These are phyloP conservation scores for Prosopis cineraria DNA, from an alignment of 306 rosid species.

Conservation along the genomic window DNA sequence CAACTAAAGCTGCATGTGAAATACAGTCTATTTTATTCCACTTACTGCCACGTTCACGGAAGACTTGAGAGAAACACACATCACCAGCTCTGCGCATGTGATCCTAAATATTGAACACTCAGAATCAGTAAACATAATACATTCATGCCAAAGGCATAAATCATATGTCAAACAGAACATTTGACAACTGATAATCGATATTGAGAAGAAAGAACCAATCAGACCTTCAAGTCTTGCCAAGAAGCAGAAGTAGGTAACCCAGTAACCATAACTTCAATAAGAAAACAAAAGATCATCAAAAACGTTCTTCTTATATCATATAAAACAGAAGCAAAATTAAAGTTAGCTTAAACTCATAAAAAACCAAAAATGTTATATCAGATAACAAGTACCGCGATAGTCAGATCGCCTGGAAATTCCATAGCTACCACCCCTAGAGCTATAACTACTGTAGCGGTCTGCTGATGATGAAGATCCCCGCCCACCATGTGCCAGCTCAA, in stretches of 20 bases:
- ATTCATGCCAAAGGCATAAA: background rate
- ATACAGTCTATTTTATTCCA: constrained; percentile 18
- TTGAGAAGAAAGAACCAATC: constrained; percentile 1
- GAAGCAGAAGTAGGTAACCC: constrained; percentile 74
- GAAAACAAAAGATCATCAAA: background rate
- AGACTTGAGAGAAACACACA: constrained; percentile 90
- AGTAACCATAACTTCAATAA: constrained; percentile 56
- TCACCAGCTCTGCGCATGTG: constrained; percentile 89
- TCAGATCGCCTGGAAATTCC: constrained; percentile 59
- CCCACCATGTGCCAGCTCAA: constrained; percentile 65
- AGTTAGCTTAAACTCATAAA: background rate
- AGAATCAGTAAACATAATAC: background rate
- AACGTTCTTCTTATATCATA: background rate
- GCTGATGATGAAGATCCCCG: constrained; percentile 55
- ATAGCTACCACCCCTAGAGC: constrained; percentile 51
- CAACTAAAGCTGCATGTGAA: background rate
- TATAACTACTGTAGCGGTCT: constrained; percentile 46
- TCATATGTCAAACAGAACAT: background rate
- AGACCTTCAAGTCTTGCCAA: constrained; percentile 78
- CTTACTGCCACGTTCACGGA: constrained; percentile 82
- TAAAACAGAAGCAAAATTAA: background rate
- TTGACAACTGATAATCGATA: too few species aligned
- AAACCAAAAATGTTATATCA: background rate
- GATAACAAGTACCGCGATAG: constrained; percentile 50
- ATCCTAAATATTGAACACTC: constrained; percentile 42